Evolutionary conservation across 2,329 filamentous ascomycete genomes (phyloP).

Genomic region (Myriosclerotinia duriaeana): DNA sequence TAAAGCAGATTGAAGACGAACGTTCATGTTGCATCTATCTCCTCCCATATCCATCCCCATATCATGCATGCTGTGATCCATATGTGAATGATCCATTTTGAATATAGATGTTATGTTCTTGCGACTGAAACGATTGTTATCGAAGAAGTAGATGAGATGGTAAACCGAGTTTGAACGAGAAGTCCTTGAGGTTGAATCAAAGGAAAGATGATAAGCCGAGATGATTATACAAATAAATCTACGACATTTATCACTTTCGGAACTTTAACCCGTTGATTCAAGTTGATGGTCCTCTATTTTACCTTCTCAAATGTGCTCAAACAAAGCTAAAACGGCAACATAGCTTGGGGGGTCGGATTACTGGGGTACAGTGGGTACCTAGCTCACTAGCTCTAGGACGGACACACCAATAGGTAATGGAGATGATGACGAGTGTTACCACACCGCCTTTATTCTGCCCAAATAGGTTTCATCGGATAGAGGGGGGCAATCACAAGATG

Average conservation of each 20-base stretch:
- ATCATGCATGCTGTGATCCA: conserved; percentile 46
- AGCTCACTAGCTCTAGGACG: too few species aligned
- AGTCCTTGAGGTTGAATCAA: background rate
- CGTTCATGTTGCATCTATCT: conserved; percentile 86
- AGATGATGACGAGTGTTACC: background rate
- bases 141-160: background rate
- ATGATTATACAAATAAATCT: background rate
- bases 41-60: conserved; percentile 53
- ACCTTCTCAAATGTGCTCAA: conserved; percentile 24
- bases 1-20: conserved; percentile 45
- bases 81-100: conserved; percentile 23
- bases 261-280: background rate
- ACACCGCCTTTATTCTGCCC: background rate
- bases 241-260: conserved; percentile 1
- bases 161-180: background rate
- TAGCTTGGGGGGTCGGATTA: too few species aligned
- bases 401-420: too few species aligned
- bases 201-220: background rate
- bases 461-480: background rate
- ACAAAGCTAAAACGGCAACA: too few species aligned
- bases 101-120: background rate
- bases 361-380: too few species aligned
- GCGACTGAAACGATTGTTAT: background rate
- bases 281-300: conserved; percentile 10
- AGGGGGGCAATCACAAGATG: background rate